Evolutionary conservation across 2,329 filamentous ascomycete genomes (phyloP), one percentile per base, ranked within the genome.

Genomic region (Alternaria alternata): DNA sequence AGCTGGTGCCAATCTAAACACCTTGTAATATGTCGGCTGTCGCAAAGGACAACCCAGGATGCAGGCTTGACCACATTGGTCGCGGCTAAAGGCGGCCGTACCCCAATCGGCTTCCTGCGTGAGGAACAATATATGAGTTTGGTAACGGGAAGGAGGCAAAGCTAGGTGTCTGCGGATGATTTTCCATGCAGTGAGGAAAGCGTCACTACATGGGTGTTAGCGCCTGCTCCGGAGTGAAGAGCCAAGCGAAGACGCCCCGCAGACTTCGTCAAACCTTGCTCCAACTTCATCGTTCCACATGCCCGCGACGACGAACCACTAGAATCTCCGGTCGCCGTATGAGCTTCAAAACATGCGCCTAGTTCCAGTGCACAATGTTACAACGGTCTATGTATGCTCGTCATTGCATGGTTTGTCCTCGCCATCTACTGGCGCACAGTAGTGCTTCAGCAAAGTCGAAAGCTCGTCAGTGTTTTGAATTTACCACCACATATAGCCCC

Each of bases 181-280:
- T 52, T 22, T 30, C 49, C 44, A 62, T 44, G 52, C 51, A 36
- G 48, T n/a, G 48, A 36, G 20, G 46, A 54, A 43, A 39, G 26
- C 26, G 38, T 34, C 18, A 26, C 44, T 16, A 12, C 32, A 38
- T 24, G 36, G 42, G 43, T 55, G 53, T 38, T n/a, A 55, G 62
- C 49, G 61, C 62, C 62, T 64, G 62, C 67, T 67, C 65, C 67
- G 55, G 59, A 64, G 60, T 57, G 26, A 51, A 28, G 34, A 32
- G 49, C 36, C 46, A 47, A 59, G 49, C 43, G 41, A 42, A 30
- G 44, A 43, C 53, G 63, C 56, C 57, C 48, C 54, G 51, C 56
- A 54, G 49, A 16, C 38, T 39, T 47, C 36, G 48, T 26, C 28
- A 53, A 62, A 62, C 64, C 57, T 68, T 68, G 60, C 59, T 64